A percentile compares a stretch with the other conserved stretches of the same genome.
Evolutionary conservation across 805 yeast species (phyloP).

Genomic region (Ogataea sp.): DNA sequence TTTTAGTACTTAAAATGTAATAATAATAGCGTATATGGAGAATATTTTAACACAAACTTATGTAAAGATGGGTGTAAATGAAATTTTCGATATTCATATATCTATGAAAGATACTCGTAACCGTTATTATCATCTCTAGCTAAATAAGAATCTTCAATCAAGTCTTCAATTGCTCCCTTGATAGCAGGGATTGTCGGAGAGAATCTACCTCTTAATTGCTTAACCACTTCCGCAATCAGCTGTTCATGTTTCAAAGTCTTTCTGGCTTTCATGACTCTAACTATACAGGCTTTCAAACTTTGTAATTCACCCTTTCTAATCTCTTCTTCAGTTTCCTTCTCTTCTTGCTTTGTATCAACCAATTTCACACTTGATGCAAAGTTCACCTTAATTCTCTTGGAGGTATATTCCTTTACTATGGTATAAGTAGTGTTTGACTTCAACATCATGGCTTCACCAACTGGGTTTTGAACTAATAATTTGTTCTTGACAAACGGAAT

Average conservation of each 20-base stretch:
- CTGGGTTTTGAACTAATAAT: constrained; percentile 59
- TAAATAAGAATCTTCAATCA: constrained; percentile 81
- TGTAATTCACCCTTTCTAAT: constrained; percentile 49
- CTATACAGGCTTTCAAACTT: constrained; percentile 87
- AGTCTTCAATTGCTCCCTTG: constrained; percentile 74
- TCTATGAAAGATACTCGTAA: constrained; percentile 73
- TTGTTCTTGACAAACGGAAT: constrained; percentile 73
- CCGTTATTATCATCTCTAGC: constrained; percentile 64
- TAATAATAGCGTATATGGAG: too few relatives aligned
- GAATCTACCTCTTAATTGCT: constrained; percentile 72
- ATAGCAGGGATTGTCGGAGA: constrained; percentile 80
- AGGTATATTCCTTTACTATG: constrained; percentile 73
- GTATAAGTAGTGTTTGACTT: constrained; percentile 54
- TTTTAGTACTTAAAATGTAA: too few relatives aligned
- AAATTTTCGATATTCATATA: too few relatives aligned
- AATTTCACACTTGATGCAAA: constrained; percentile 35
- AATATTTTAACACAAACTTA: not conserved
- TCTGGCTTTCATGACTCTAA: constrained; percentile 93
- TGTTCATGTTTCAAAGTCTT: constrained; percentile 71
- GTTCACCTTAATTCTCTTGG: constrained; percentile 77
- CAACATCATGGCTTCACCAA: constrained; percentile 44
- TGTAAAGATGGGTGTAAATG: too few relatives aligned
- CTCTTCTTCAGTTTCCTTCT: constrained; percentile 77
- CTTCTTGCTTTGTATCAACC: constrained; percentile 60
- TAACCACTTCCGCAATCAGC: constrained; percentile 79